Conservation (phyloP, 192 early-diverging fungal species). For the Dissophora ornata region DNA sequence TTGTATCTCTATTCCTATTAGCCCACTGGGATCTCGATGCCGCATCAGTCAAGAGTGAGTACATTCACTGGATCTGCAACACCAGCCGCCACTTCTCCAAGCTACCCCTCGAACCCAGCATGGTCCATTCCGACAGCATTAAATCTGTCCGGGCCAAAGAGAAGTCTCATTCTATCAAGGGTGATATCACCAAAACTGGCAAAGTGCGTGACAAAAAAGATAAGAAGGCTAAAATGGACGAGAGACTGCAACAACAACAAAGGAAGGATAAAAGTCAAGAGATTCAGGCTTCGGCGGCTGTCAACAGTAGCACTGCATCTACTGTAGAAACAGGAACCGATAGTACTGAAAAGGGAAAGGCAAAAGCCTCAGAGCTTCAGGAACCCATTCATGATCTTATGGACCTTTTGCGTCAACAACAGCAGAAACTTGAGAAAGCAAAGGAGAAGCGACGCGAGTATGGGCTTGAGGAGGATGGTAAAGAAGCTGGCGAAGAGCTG, state of each 20-base stretch:
- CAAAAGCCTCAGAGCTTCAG: neutral
- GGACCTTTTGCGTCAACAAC: conserved; percentile 16
- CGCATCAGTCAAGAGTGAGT: conserved; percentile 10
- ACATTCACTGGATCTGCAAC: conserved; percentile 28
- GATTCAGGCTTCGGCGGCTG: neutral
- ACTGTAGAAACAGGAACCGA: neutral
- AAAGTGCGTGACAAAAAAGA: neutral
- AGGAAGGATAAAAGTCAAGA: neutral
- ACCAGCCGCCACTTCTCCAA: conserved; percentile 14
- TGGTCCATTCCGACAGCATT: conserved; percentile 22
- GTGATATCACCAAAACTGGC: too few species aligned
- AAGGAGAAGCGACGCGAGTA: conserved; percentile 28
- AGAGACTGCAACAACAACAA: neutral
- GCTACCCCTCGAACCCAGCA: conserved; percentile 18
- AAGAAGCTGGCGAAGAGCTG: too few species aligned
- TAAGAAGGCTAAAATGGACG: neutral
- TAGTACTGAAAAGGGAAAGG: neutral
- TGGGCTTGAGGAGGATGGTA: conserved; percentile 2
- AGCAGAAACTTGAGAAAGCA: neutral
- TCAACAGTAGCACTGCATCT: neutral
- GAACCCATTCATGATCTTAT: conserved; percentile 25
- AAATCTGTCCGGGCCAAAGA: conserved; percentile 8
- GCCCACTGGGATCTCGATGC: conserved; percentile 51
- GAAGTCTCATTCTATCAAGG: too few species aligned
- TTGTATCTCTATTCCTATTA: neutral